Conservation (phyloP, 768 basidiomycete genomes). For the Cyathus striatus region DNA sequence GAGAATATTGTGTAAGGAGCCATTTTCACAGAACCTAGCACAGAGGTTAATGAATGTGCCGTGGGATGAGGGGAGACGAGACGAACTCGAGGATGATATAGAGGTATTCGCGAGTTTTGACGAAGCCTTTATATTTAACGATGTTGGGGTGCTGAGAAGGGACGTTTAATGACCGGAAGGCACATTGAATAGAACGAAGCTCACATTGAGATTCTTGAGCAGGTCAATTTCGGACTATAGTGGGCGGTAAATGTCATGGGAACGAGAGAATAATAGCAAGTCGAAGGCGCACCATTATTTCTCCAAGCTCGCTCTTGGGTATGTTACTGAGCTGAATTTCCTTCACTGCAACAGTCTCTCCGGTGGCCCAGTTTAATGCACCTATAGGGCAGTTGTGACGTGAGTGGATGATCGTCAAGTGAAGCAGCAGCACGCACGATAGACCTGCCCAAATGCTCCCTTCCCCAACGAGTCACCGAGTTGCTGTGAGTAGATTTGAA, state of each 20-base stretch:
- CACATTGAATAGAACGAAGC: slow-evolving; percentile 10
- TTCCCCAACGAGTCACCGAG: slow-evolving; percentile 94
- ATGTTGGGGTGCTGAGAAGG: slow-evolving; percentile 82
- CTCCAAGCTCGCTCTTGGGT: slow-evolving; percentile 86
- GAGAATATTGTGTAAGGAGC: slow-evolving; percentile 90
- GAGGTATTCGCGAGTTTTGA: slow-evolving; percentile 88
- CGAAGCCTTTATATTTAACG: slow-evolving; percentile 98
- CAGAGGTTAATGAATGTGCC: neutral
- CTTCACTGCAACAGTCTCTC: slow-evolving; percentile 98
- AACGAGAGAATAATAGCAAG: slow-evolving; percentile 2
- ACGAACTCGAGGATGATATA: slow-evolving; percentile 95
- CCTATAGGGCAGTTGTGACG: slow-evolving; percentile 34
- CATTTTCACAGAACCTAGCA: slow-evolving; percentile 96
- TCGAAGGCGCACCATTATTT: slow-evolving; percentile 79
- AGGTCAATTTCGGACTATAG: slow-evolving; percentile 91
- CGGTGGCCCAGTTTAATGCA: slow-evolving; percentile 91
- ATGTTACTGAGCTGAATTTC: slow-evolving; percentile 95
- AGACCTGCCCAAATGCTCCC: slow-evolving; percentile 96
- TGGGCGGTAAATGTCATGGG: slow-evolving; percentile 10
- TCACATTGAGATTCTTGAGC: slow-evolving; percentile 92
- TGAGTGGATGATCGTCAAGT: slow-evolving; percentile 1
- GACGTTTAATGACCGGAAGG: neutral
- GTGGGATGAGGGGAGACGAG: neutral
- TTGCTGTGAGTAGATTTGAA: slow-evolving; percentile 53
- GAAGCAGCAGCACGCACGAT: slow-evolving; percentile 69